Evolutionary conservation across 805 yeast species (phyloP), one percentile per base, ranked within the genome.

Genomic region (Kuraishia cidri): DNA sequence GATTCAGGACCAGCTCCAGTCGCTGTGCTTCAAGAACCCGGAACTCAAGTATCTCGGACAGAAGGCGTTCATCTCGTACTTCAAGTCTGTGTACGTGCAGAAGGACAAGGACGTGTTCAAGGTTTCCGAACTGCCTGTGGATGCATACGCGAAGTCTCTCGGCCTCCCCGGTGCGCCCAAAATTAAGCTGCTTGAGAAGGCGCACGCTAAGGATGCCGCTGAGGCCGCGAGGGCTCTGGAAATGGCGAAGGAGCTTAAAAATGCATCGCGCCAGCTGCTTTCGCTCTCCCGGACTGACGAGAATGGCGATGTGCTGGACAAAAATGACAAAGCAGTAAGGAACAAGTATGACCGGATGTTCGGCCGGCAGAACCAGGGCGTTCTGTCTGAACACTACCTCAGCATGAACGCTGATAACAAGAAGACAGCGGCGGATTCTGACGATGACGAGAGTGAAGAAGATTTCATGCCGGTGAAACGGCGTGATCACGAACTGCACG

Each of bases 101-200:
- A 77, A 79, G 47, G 95, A 90, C 50, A 86, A 86, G 54, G 82
- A 78, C 24, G 78, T 88, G 9, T 92, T 92, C 60, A 74, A 81
- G 42, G 68, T 87, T 25, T 82, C 77, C 9, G 73, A 75, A 30
- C 52, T 90, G 3, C 94, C 95, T 3, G 60, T 79, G 3, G 96
- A 90, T 41, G 83, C 72, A 35, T 87, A 65, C 56, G 97, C 99
- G 4, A 72, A 72, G 37, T 82, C 95, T 4, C 56, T 88, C 30
- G 99, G 99, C 7, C 67, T 92, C 27, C 96, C 97, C 1, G 95
- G 97, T 34, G 95, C 95, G 3, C 99, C 99, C 27, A 79, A 83
- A 46, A 81, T 92, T 46, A 87, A 85, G 52, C 69, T 90, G 36
- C 59, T 64, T 42, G 43, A 40, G 3, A 40, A 41, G 23, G 29